A percentile compares a stretch with the other conserved stretches of the same genome.
phyloP scores from a whole-genome alignment of 164 flowering plant species.

The Euptelea pleiosperma region DNA sequence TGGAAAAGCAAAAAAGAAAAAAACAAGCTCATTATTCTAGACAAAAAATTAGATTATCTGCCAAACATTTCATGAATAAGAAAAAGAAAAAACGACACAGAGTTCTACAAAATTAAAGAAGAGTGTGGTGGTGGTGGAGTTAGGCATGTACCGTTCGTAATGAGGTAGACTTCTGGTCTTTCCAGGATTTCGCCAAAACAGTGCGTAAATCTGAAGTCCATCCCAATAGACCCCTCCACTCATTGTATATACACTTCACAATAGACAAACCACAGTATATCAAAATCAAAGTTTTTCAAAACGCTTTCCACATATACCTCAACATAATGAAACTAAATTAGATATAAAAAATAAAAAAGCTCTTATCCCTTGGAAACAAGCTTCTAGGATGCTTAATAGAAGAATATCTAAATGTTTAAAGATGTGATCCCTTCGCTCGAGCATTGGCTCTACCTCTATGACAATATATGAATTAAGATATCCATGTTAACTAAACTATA shows the following conservation, averaged over 20 bases:
- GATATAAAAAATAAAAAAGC: neutral
- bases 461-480: no score
- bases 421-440: no score
- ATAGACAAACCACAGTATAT: constrained; percentile 6
- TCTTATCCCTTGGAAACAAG: neutral
- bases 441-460: no score
- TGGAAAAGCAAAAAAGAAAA: no score
- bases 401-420: no score
- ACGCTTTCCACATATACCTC: neutral
- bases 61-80: neutral
- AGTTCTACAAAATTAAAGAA: neutral
- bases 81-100: neutral
- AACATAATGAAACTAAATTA: neutral
- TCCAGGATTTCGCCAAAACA: constrained; percentile 45
- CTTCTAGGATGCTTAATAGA: no score
- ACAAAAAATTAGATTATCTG: neutral
- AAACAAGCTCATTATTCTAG: no score
- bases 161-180: constrained; percentile 41
- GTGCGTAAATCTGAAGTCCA: constrained; percentile 58
- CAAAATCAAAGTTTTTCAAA: neutral
- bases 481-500: no score
- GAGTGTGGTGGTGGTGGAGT: neutral
- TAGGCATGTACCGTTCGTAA: constrained; percentile 48
- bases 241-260: constrained; percentile 68
- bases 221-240: constrained; percentile 65